phyloP scores from a whole-genome alignment of 2,329 filamentous ascomycete species.

The Helicocarpus griseus region DNA sequence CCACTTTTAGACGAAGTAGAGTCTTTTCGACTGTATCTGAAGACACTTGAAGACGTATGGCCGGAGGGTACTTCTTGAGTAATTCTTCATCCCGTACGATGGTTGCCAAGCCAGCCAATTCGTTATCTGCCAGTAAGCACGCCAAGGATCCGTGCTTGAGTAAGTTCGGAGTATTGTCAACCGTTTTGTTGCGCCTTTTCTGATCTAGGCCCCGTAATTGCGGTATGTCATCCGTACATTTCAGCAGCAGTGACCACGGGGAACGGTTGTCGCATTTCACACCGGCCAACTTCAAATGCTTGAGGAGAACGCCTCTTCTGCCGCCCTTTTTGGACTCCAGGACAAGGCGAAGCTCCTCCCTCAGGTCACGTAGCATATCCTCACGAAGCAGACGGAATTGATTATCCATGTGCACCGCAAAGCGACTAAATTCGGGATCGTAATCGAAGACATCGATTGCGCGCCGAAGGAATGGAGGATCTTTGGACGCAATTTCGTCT shows the following conservation, averaged over 20 bases:
- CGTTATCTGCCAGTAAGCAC: constrained; percentile 21
- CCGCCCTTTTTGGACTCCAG: constrained; percentile 9
- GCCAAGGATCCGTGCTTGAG: constrained; percentile 22
- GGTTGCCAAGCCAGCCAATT: constrained; percentile 12
- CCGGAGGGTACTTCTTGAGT: constrained; percentile 32
- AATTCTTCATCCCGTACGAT: constrained; percentile 30
- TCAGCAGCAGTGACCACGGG: constrained; percentile 14
- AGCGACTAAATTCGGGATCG: constrained; percentile 23
- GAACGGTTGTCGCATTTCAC: constrained; percentile 3
- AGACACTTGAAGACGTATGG: constrained; percentile 18
- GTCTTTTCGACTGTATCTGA: constrained; percentile 23
- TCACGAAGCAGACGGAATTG: constrained; percentile 30
- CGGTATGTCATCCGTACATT: constrained; percentile 15
- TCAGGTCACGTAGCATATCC: constrained; percentile 24
- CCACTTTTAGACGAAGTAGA: constrained; percentile 32
- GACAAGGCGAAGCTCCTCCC: constrained; percentile 21
- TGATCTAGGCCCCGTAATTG: constrained; percentile 15
- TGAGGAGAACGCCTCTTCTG: constrained; percentile 4
- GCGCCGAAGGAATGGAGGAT: constrained; percentile 22
- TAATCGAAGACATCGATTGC: constrained; percentile 17
- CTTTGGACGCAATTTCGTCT: constrained; percentile 25
- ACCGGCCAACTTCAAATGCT: constrained; percentile 4
- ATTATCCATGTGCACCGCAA: constrained; percentile 25
- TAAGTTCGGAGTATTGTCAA: constrained; percentile 12
- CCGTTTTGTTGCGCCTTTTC: constrained; percentile 19